Base-by-base conservation (phyloP, 2,329 filamentous ascomycete genomes). In the Exophiala xenobiotica region DNA sequence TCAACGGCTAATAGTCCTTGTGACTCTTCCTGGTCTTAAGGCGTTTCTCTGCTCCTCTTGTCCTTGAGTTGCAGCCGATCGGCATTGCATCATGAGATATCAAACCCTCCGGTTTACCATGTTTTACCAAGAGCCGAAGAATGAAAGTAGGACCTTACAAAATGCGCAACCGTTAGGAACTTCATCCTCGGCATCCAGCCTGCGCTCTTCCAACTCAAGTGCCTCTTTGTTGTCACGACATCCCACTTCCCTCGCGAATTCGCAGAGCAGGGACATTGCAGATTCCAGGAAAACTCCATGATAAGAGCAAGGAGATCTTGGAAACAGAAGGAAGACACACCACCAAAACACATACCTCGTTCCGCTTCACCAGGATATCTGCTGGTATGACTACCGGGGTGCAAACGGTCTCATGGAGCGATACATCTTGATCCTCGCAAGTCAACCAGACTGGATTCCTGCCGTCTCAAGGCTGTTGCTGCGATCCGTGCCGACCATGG, bases 51-150 rank as follows among this genome's bases (percentile, higher is more conserved):
- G 16, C 9, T 11, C 22, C 20, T 20, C 23, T 40, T 40, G 19
- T 23, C 38, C 22, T 24, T 11, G 19, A 40, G 7, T 18, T 22
- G 19, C 3, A 40, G 18, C 19, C 8, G 2, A 23, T n/a, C 16
- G 14, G 20, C 19, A 11, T 23, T 51, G 33, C 44, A 18, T 41
- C 42, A 62, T 62, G 60, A 57, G 60, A 38, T 62, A 62, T 42
- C 60, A 62, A 53, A 62, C 60, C 4, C 51, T 62, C 41, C 59
- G 59, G 37, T 55, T 62, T 19, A 62, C 60, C 46, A 57, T 57
- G 46, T 62, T 61, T 45, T 62, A 62, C 43, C 61, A 61, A 51
- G 56, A 58, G 22, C 53, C 54, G 5, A 47, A 59, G 20, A 41
- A 58, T 26, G 56, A 61, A 8, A 51, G 14, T 20, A 46, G 37